A percentile compares a stretch with the other conserved stretches of the same genome.
phyloP scores from a whole-genome alignment of 805 yeast species.

The Starmerella gropengiesseri region DNA sequence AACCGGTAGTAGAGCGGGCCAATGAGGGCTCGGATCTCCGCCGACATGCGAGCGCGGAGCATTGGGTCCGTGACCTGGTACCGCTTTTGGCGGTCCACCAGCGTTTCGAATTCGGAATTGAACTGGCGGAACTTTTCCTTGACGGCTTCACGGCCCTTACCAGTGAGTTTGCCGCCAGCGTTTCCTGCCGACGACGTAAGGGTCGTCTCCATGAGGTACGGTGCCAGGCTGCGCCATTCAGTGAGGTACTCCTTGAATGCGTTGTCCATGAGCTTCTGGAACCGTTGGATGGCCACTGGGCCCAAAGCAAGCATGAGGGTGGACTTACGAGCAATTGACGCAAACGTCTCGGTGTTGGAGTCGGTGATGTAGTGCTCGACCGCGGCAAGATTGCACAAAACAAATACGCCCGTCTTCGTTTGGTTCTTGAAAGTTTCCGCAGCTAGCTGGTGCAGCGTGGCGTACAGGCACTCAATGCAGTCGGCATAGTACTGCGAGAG shows the following conservation, averaged over 20 bases:
- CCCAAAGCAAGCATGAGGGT: conserved; percentile 33
- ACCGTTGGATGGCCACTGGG: conserved; percentile 20
- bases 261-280: conserved; percentile 49
- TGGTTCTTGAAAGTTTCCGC: conserved; percentile 34
- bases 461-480: conserved; percentile 60
- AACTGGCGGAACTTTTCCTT: conserved; percentile 78
- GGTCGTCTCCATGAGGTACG: conserved; percentile 69
- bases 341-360: conserved; percentile 12
- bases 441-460: conserved; percentile 45
- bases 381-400: conserved; percentile 28
- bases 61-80: conserved; percentile 57
- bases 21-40: conserved; percentile 57
- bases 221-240: conserved; percentile 69
- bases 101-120: conserved; percentile 71
- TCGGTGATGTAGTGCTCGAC: conserved; percentile 21
- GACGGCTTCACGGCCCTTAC: conserved; percentile 65
- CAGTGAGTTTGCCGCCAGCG: conserved; percentile 32
- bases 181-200: conserved; percentile 40
- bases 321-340: conserved; percentile 28
- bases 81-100: conserved; percentile 52
- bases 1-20: conserved; percentile 77
- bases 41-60: conserved; percentile 50
- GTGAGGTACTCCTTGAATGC: conserved; percentile 50
- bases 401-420: conserved; percentile 33
- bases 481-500: conserved; percentile 53